A percentile compares a stretch with the other conserved stretches of the same genome.
These are phyloP conservation scores for Phialemoniopsis sp. DNA, from an alignment of 2,329 filamentous ascomycete species.

Conservation along the genomic window DNA sequence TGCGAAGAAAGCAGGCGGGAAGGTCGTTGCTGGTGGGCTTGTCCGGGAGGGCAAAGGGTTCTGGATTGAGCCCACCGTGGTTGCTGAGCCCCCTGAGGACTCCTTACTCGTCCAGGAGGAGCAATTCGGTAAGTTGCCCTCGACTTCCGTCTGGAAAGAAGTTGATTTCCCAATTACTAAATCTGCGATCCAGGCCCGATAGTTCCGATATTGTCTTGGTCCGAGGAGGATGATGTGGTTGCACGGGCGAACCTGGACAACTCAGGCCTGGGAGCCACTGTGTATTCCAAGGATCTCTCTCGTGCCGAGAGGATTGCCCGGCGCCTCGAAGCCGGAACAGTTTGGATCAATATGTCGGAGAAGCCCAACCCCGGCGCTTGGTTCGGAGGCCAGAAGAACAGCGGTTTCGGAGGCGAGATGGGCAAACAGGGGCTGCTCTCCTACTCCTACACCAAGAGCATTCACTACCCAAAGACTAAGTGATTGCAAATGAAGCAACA, in stretches of 20 bases:
- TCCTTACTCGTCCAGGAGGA: constrained; percentile 54
- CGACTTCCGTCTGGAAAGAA: not conserved
- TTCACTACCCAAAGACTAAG: constrained; percentile 24
- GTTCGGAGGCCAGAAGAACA: constrained; percentile 26
- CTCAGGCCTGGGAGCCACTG: constrained; percentile 51
- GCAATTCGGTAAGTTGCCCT: constrained; percentile 44
- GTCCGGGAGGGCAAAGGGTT: constrained; percentile 39
- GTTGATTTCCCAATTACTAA: not conserved
- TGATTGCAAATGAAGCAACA: not conserved
- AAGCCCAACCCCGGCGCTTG: constrained; percentile 21
- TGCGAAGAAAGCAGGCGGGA: constrained; percentile 47
- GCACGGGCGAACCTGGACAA: constrained; percentile 47
- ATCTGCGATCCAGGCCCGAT: constrained; percentile 44
- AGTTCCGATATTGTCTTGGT: constrained; percentile 58
- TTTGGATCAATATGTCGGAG: constrained; percentile 51
- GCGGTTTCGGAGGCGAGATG: constrained; percentile 27
- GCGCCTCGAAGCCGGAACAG: constrained; percentile 50
- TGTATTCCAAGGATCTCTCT: constrained; percentile 50
- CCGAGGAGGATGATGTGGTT: constrained; percentile 55
- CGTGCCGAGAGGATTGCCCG: constrained; percentile 47
- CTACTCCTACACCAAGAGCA: constrained; percentile 24
- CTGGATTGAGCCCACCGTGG: constrained; percentile 55
- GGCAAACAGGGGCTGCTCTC: constrained; percentile 24
- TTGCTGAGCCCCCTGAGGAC: constrained; percentile 51
- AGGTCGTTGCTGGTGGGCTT: constrained; percentile 44